A percentile compares a stretch with the other conserved stretches of the same genome.
Conservation (phyloP, 495 filamentous ascomycete genomes). For the Neurospora sp. region DNA sequence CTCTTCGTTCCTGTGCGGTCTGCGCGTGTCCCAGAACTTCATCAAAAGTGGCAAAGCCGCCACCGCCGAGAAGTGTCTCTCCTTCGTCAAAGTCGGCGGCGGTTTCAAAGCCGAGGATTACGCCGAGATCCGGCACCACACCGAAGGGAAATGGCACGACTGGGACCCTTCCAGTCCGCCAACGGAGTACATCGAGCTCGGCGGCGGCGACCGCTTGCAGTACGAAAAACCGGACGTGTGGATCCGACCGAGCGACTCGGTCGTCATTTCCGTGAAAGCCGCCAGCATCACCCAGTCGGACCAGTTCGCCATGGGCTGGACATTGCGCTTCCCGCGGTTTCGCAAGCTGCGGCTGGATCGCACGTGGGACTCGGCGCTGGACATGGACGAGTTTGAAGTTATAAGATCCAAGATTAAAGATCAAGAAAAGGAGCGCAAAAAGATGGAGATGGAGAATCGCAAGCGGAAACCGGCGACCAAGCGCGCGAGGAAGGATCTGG, state of each 20-base stretch:
- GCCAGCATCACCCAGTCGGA: constrained; percentile 65
- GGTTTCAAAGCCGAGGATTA: constrained; percentile 84
- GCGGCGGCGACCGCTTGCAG: constrained; percentile 58
- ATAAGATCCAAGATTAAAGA: constrained; percentile 63
- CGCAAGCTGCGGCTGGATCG: constrained; percentile 73
- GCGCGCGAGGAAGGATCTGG: constrained; percentile 54
- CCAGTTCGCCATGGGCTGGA: constrained; percentile 65
- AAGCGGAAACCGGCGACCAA: constrained; percentile 50
- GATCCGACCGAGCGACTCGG: constrained; percentile 81
- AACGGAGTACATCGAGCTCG: constrained; percentile 69
- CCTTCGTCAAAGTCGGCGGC: constrained; percentile 93
- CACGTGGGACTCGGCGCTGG: constrained; percentile 70
- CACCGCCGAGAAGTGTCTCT: constrained; percentile 67
- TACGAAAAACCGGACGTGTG: constrained; percentile 81
- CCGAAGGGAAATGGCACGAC: constrained; percentile 81
- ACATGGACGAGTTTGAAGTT: constrained; percentile 63
- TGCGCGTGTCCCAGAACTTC: constrained; percentile 64
- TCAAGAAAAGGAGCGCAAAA: constrained; percentile 57
- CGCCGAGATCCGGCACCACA: constrained; percentile 66
- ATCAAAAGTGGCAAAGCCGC: constrained; percentile 38
- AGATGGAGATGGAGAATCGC: constrained; percentile 73
- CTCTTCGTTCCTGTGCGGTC: constrained; percentile 78
- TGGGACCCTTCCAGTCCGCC: constrained; percentile 80
- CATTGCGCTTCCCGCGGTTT: constrained; percentile 88
- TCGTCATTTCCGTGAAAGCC: constrained; percentile 87